Base-by-base conservation (phyloP, 306 rosid genomes). In the Castanopsis chinensis region DNA sequence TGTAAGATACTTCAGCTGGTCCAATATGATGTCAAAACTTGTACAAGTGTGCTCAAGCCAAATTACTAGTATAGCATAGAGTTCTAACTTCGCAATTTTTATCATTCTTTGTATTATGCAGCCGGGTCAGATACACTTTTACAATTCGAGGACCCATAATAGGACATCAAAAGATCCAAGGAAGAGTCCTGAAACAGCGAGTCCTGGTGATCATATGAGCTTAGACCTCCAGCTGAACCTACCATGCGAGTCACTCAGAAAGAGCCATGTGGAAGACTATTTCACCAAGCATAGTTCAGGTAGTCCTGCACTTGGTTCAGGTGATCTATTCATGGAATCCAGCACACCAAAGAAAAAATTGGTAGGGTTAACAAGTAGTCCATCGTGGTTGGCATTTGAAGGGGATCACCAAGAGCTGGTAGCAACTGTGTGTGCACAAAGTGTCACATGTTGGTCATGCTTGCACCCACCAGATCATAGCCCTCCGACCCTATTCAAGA, bases 371-470 rank as follows among this genome's bases (percentile, higher is more conserved):
- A 76, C 37, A 61, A 74, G 79, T 51, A 23, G 83, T 69, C 85
- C 89, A 5, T 82, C 92, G 52, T 86, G 94, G 83, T 72, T 85
- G 82, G 82, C 90, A 41, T 76, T 86, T 0, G 92, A 87, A 21
- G 86, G 84, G 64, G 89, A 84, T 32, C 76, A 80, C 49, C 88
- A 83, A 58, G 97, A 93, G 78, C 93, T 95, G 98, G 91, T 90
- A 30, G 96, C 99, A 6, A 88, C 92, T 17, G 99, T 95, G n/a
- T n/a, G 72, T 95, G 99, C 91, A 85, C 81, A 91, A 76, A 71
- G 32, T 95, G 99, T 75, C 96, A 93, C 78, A 90, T 95, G 92
- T 74, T 95, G 83, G 97, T 95, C 2, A 93, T 95, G 98, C 85
- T 95, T 91, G 88, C 91, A 93, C 86, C 86, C 93, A 63, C 86